Evolutionary conservation across 2,329 filamentous ascomycete genomes (phyloP).

Genomic region (Metarhizium rileyi): DNA sequence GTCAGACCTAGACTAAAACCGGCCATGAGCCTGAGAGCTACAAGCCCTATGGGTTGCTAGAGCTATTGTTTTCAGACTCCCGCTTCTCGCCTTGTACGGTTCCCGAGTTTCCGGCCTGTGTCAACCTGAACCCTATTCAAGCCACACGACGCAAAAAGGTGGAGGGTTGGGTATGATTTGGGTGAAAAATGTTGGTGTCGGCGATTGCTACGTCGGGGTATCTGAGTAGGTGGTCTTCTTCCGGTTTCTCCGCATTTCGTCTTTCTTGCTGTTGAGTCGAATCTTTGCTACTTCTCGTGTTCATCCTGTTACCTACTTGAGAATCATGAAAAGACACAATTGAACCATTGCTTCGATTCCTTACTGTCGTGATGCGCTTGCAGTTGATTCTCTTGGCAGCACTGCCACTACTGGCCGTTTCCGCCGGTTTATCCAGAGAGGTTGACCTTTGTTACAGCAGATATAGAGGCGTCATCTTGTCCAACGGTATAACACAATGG

Average conservation of each 20-base stretch:
- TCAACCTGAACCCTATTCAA: no score
- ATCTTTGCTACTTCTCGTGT: neutral
- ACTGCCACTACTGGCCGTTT: neutral
- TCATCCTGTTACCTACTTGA: neutral
- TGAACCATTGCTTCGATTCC: neutral
- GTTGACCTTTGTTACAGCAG: constrained; percentile 59
- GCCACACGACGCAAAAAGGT: no score
- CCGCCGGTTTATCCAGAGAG: neutral
- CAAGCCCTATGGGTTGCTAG: no score
- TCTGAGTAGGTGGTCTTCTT: neutral
- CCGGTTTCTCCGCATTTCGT: neutral
- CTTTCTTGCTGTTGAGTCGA: neutral
- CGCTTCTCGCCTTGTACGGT: no score
- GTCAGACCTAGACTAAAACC: no score
- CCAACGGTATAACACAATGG: constrained; percentile 58
- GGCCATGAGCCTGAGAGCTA: no score
- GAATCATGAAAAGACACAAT: neutral
- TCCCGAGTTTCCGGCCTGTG: no score
- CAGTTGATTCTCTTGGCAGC: neutral
- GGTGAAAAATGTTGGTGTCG: no score
- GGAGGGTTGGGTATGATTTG: no score
- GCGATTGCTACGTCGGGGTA: no score
- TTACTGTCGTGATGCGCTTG: neutral
- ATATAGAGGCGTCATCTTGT: constrained; percentile 47
- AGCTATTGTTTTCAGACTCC: no score